Conservation (phyloP, 129 eudicot genomes). For the Artemisia tridentata region DNA sequence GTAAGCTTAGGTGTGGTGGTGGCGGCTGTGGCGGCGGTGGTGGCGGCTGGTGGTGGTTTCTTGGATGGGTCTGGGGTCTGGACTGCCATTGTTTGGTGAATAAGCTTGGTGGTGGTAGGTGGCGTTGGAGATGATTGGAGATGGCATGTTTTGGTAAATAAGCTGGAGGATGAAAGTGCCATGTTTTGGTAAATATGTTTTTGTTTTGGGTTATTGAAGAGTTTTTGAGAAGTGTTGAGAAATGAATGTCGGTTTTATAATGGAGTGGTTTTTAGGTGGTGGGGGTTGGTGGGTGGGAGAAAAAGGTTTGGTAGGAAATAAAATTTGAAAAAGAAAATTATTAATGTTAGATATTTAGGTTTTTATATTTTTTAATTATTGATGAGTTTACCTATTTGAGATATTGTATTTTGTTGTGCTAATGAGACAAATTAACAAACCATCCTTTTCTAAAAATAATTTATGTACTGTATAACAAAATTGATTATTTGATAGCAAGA, state of each 20-base stretch:
- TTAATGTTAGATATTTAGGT: too few relatives aligned
- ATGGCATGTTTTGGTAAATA: conserved; percentile 42
- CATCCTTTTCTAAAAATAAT: too few relatives aligned
- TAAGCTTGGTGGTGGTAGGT: conserved; percentile 34
- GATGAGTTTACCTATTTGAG: too few relatives aligned
- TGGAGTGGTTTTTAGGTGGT: background rate
- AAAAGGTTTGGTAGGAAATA: conserved; percentile 26
- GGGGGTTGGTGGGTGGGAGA: conserved; percentile 6
- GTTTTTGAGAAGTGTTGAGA: background rate
- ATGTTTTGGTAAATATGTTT: conserved; percentile 20
- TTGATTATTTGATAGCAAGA: too few relatives aligned
- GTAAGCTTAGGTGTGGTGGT: conserved; percentile 34
- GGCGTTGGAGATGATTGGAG: conserved; percentile 34
- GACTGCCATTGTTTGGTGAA: conserved; percentile 69
- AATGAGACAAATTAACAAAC: too few relatives aligned
- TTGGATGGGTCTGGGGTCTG: conserved; percentile 59
- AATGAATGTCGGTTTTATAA: conserved; percentile 15
- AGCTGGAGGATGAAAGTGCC: conserved; percentile 40
- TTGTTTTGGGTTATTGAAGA: conserved; percentile 1
- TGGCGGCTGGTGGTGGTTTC: conserved; percentile 35
- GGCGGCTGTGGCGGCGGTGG: conserved; percentile 35
- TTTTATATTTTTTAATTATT: too few relatives aligned
- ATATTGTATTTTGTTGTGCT: too few relatives aligned
- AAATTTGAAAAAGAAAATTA: background rate
- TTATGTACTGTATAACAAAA: too few relatives aligned